phyloP scores from a whole-genome alignment of 2,329 filamentous ascomycete species.

The Aureobasidium mangrovei region DNA sequence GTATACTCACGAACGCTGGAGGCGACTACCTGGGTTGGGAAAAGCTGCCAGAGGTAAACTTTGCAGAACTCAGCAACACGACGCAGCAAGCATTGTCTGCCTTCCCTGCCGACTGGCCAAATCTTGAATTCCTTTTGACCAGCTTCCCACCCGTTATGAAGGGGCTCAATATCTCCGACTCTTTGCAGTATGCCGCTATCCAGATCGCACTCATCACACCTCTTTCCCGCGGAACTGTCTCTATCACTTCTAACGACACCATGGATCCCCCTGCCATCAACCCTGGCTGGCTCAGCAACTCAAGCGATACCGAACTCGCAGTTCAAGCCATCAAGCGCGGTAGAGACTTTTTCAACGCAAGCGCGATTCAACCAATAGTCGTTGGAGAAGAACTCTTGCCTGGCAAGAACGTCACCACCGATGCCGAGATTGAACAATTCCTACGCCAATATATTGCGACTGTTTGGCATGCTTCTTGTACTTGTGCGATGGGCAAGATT shows the following conservation, averaged over 20 bases:
- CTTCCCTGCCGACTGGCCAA: slow-evolving; percentile 29
- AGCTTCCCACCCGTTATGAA: neutral
- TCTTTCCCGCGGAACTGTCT: neutral
- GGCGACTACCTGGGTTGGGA: slow-evolving; percentile 22
- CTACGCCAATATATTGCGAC: slow-evolving; percentile 21
- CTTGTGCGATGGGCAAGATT: slow-evolving; percentile 29
- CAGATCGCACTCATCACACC: slow-evolving; percentile 6
- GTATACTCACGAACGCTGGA: slow-evolving; percentile 19
- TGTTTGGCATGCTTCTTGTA: slow-evolving; percentile 29
- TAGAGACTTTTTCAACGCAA: slow-evolving; percentile 22
- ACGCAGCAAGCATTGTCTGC: slow-evolving; percentile 16
- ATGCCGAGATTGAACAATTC: slow-evolving; percentile 23
- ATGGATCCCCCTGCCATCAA: slow-evolving; percentile 26
- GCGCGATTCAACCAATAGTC: slow-evolving; percentile 20
- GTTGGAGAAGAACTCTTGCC: slow-evolving; percentile 25
- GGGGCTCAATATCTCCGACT: neutral
- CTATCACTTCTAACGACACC: slow-evolving; percentile 24
- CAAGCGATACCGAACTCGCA: slow-evolving; percentile 26
- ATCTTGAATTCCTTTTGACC: slow-evolving; percentile 23
- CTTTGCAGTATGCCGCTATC: neutral
- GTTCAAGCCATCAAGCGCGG: slow-evolving; percentile 26
- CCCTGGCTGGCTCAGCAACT: slow-evolving; percentile 29
- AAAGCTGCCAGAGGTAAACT: slow-evolving; percentile 21
- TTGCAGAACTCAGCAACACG: slow-evolving; percentile 10
- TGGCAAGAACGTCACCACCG: slow-evolving; percentile 19